phyloP scores from a whole-genome alignment of 106 monocot genomes.

The Allium cepa region DNA sequence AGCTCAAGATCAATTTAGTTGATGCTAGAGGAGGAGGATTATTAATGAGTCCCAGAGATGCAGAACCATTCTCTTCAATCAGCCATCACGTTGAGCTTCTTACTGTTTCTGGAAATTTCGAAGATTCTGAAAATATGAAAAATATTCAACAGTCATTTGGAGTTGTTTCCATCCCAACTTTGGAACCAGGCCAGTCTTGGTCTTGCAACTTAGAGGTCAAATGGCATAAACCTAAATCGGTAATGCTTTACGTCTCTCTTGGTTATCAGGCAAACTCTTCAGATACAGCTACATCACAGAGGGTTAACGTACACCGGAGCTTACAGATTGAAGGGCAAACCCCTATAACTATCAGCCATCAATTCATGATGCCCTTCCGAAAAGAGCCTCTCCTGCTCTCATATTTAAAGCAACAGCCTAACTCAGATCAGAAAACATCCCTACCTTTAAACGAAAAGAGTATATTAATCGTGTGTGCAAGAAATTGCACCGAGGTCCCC shows the following conservation, averaged over 20 bases:
- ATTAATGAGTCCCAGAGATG: slow-evolving; percentile 79
- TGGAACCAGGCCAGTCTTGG: slow-evolving; percentile 65
- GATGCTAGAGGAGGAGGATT: slow-evolving; percentile 87
- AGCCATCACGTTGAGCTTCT: slow-evolving; percentile 85
- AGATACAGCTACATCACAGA: slow-evolving; percentile 19
- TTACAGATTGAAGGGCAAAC: slow-evolving; percentile 93
- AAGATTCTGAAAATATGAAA: slow-evolving; percentile 39
- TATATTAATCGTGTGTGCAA: slow-evolving; percentile 57
- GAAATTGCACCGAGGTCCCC: slow-evolving; percentile 83
- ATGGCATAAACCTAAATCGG: slow-evolving; percentile 80
- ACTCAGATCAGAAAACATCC: slow-evolving; percentile 23
- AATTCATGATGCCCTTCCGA: slow-evolving; percentile 73
- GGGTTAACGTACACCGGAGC: slow-evolving; percentile 86
- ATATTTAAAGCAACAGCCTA: slow-evolving; percentile 29
- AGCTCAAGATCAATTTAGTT: slow-evolving; percentile 95
- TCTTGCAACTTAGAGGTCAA: slow-evolving; percentile 67
- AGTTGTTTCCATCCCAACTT: slow-evolving; percentile 65
- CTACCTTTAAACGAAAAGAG: slow-evolving; percentile 57
- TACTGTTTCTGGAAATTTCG: slow-evolving; percentile 40
- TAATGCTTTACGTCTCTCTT: slow-evolving; percentile 94
- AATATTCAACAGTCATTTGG: slow-evolving; percentile 91
- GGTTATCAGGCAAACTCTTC: slow-evolving; percentile 41
- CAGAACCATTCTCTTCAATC: slow-evolving; percentile 49
- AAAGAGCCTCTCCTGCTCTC: slow-evolving; percentile 69
- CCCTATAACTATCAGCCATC: slow-evolving; percentile 54